Percentiles rank a stretch among this genome's conserved stretches.
Conservation (phyloP, 768 basidiomycete species). For the Lentinula detonsa region DNA sequence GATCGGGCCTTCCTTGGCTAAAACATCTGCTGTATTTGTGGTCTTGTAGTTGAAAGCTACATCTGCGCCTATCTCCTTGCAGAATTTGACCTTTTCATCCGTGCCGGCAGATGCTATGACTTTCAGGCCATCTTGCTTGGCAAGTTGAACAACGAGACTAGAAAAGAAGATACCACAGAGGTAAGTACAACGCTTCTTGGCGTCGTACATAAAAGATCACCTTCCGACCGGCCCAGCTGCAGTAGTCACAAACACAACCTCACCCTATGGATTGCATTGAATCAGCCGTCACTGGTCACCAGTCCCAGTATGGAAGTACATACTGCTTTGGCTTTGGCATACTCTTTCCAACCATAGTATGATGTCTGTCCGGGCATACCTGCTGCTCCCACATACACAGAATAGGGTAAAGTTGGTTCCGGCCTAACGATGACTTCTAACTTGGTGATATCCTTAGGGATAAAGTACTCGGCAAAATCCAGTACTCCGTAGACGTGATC, state of each 20-base stretch:
- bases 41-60: slow-evolving; percentile 75
- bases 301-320: slow-evolving; percentile 11
- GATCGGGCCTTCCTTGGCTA: slow-evolving; percentile 49
- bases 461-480: slow-evolving; percentile 10
- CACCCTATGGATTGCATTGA: slow-evolving; percentile 26
- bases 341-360: slow-evolving; percentile 9
- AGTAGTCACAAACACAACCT: slow-evolving; percentile 42
- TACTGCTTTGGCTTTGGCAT: slow-evolving; percentile 4
- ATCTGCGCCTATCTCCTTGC: slow-evolving; percentile 57
- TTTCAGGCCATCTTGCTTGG: slow-evolving; percentile 45
- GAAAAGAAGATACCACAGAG: too few relatives aligned
- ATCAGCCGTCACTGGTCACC: not conserved
- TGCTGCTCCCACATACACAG: slow-evolving; percentile 26
- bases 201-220: slow-evolving; percentile 15
- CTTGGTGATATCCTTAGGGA: slow-evolving; percentile 6
- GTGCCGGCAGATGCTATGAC: slow-evolving; percentile 70
- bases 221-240: slow-evolving; percentile 44
- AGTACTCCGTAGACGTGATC: slow-evolving; percentile 19
- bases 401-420: slow-evolving; percentile 29
- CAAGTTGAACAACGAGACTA: slow-evolving; percentile 37
- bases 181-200: too few relatives aligned
- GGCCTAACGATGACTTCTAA: slow-evolving; percentile 20
- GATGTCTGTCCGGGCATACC: slow-evolving; percentile 20
- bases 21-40: slow-evolving; percentile 38
- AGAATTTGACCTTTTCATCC: slow-evolving; percentile 63